phyloP scores from a whole-genome alignment of 1,139 yeast genomes.

The Suzukiozyma palmioleophila region DNA sequence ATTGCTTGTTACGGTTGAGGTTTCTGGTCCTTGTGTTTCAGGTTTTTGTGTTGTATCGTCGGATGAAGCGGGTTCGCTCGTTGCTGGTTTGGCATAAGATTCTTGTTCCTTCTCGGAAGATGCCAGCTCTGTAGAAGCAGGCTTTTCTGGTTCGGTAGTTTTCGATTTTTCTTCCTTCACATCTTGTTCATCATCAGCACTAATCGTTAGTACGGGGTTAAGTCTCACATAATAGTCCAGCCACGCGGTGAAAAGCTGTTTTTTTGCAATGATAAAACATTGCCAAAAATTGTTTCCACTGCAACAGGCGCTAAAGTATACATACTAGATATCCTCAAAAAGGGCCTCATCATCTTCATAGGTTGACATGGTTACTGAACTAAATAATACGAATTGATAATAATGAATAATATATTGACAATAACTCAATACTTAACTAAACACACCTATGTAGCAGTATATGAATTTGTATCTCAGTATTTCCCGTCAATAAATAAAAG shows the following conservation, averaged over 20 bases:
- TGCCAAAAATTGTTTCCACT: not conserved
- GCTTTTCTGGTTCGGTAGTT: conserved; percentile 5
- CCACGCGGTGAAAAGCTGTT: no score
- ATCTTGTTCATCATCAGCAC: conserved; percentile 7
- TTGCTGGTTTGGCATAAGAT: conserved; percentile 7
- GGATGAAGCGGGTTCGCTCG: conserved; percentile 6
- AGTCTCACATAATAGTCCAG: not conserved
- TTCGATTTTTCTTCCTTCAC: conserved; percentile 8
- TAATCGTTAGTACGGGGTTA: not conserved
- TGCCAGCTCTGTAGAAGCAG: conserved; percentile 1
- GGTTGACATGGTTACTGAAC: conserved; percentile 42
- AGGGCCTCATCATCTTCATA: conserved; percentile 82
- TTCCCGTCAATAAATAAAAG: no score
- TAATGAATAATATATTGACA: not conserved
- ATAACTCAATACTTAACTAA: conserved; percentile 3
- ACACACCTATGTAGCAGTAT: conserved; percentile 5
- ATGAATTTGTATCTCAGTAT: not conserved
- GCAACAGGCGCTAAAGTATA: conserved; percentile 9
- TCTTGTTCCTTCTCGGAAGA: conserved; percentile 4
- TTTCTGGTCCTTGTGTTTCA: conserved; percentile 1
- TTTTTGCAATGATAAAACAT: not conserved
- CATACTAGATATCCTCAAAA: conserved; percentile 69
- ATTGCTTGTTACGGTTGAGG: conserved; percentile 6
- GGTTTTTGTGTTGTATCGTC: not conserved
- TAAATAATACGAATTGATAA: conserved; percentile 3